Evolutionary conservation across 2,329 filamentous ascomycete species (phyloP), one percentile per base, ranked within the genome.

Genomic region (Diplodia scrobiculata): DNA sequence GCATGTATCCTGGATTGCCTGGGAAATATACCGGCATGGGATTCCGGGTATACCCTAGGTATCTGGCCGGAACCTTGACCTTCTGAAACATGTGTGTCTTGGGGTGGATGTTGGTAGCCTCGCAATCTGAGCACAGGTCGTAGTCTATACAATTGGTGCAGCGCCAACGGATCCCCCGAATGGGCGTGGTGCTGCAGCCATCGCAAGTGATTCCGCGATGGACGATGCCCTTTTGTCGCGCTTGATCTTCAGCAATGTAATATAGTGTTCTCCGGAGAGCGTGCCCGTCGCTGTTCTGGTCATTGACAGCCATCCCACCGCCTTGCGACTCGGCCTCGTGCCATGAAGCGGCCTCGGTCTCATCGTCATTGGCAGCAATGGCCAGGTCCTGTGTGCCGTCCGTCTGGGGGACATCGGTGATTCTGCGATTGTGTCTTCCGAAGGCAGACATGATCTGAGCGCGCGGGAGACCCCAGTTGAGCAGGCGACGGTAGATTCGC

Each of bases 11-110:
- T 10, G 93, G 92, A 72, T 96, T 91, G 51, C 93, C 93, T 0
- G 92, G 91, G 75, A 97, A 97, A 87, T 90, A 95, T 1, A 92
- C 87, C 6, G 90, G 89, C 71, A 92, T 89, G 73, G 89, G 90
- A 75, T 94, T 89, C 62, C 91, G 87, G 1, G 91, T 89, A 53
- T 86, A 83, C 2, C 90, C 90, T 66, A 97, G 88, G 34, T 92
- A 90, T 0, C 93, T 92, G 0, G 92, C 90, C 0, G 95, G 95
- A 11, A 98, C 89, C 65, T 89, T 89, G 73, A 99, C 91, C 77
- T 98, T 98, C 83, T 96, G 96, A 79, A 99, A 98, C 53, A 98
- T 86, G 77, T 99, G 95, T 1, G 92, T 97, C 76, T 94, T 96
- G 73, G 86, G 87, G 74, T 97, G 94, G 1, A 89, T 79, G 25